Evolutionary conservation across 2,329 filamentous ascomycete genomes (phyloP), one percentile per base, ranked within the genome.

Genomic region (Coleophoma eucalyptorum): DNA sequence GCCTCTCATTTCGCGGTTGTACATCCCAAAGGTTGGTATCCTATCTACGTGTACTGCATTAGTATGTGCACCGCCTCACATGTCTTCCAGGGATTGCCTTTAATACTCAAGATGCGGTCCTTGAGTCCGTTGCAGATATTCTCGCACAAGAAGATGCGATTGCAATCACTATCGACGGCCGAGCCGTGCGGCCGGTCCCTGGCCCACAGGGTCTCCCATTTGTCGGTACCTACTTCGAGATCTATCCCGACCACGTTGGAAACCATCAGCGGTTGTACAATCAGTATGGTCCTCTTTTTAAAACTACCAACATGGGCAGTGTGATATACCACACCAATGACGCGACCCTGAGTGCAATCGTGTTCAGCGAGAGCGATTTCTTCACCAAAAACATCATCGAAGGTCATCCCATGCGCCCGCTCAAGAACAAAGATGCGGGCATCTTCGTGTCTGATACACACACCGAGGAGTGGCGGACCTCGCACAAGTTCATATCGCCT

Each of bases 201-300:
- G 68, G 66, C 11, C 68, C 69, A 16, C 55, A 54, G 26, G 64
- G 65, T 10, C 58, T 69, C 6, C 69, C 69, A 0, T 62, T 65
- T 37, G 62, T 68, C 8, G 69, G 69, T 16, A 69, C 63, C 52
- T 68, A 63, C 50, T 68, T 64, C 38, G 68, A 68, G 52, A 58
- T 72, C 11, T 72, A 62, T 48, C 69, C 70, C 0, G 70, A 72
- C 53, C 69, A 71, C 52, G 58, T 72, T 13, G 70, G 70, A 11
- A 72, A 72, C 54, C 64, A 72, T 43, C 62, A 71, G 42, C 63
- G 69, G 6, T 59, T 72, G 0, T 72, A 72, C 55, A 61, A 67
- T 11, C 59, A 60, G 19, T 71, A 68, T 50, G 69, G 69, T 0
- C 59, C 67, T 2, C 54, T 72, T 1, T 62, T 70, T 55, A 64